Evolutionary conservation across 371 early-diverging fungal genomes (phyloP), one percentile per base, ranked within the genome.

Genomic region (Batkoa obscura): DNA sequence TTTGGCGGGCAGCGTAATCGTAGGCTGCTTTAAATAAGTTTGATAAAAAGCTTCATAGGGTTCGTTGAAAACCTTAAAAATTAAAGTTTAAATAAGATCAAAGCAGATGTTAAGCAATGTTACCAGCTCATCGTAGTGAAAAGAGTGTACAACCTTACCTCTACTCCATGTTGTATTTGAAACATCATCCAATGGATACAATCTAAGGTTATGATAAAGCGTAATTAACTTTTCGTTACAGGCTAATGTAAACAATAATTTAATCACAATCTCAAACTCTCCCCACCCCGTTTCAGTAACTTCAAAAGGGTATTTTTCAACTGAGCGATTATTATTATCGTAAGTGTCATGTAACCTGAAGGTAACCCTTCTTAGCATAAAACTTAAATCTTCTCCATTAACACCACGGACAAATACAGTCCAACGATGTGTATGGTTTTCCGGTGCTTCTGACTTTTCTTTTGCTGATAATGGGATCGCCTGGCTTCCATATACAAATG

Each of bases 281-380:
- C 99, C 99, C 99, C 99, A 99, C 30, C 93, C 98, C 8, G 90
- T 90, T 66, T 97, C 96, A 46, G 74, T 72, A 12, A 95, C 77
- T 64, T 94, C 94, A 62, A 86, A 98, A 0, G 97, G 98, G 12
- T 83, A 81, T 39, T 80, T 73, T 52, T 86, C 86, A 34, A 88
- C 64, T 33, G 74, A 71, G 68, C 96, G 67, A 52, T 73, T 65
- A 32, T 88, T 90, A 62, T 84, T 82, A 1, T 79, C 76, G 70
- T 94, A 99, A 8, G 90, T 90, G 59, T 99, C 97, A 68, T 99
- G 99, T 17, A 98, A 75, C 59, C 86, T 89, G 68, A 96, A 94
- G 31, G 78, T 75, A 15, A 96, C 98, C 63, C 86, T 87, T 68
- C 85, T 81, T 59, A 98, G 73, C 57, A 77, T 83, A 60, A 78